A percentile compares a stretch with the other conserved stretches of the same genome.
Conservation (phyloP, 805 yeast species). For the Saturnispora besseyi region DNA sequence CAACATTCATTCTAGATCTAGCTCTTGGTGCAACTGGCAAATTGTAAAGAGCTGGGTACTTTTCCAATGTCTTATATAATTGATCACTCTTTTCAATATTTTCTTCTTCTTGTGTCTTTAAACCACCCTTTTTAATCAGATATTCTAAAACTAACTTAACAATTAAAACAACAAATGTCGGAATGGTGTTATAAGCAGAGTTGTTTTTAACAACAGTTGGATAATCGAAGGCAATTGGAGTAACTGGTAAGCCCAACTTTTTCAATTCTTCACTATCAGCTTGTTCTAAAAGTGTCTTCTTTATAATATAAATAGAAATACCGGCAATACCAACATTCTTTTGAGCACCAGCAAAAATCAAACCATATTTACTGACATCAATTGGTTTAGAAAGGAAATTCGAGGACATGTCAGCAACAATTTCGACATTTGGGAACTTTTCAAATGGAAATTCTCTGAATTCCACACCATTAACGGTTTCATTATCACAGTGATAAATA, state of each 20-base stretch:
- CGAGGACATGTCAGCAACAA: constrained; percentile 93
- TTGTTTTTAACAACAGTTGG: constrained; percentile 81
- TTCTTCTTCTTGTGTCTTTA: constrained; percentile 46
- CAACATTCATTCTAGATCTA: constrained; percentile 90
- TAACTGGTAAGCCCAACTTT: constrained; percentile 56
- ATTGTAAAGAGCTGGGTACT: constrained; percentile 53
- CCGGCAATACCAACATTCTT: constrained; percentile 98
- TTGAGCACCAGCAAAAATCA: constrained; percentile 97
- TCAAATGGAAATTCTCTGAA: constrained; percentile 43
- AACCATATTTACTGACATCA: constrained; percentile 78
- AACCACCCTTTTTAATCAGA: constrained; percentile 63
- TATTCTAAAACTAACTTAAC: constrained; percentile 67
- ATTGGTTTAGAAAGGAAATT: constrained; percentile 75
- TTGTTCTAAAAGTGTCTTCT: constrained; percentile 64
- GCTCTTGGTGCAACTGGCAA: constrained; percentile 54
- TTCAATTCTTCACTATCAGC: constrained; percentile 54
- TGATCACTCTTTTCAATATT: constrained; percentile 54
- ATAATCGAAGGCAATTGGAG: constrained; percentile 84
- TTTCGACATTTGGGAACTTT: constrained; percentile 59
- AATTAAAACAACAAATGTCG: constrained; percentile 84
- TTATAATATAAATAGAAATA: constrained; percentile 81
- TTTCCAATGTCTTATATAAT: constrained; percentile 59
- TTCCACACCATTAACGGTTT: constrained; percentile 94
- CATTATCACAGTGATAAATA: constrained; percentile 90
- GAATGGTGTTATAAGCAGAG: constrained; percentile 92